Conservation (phyloP, 164 flowering plant genomes). For the Umbilicus rupestris region DNA sequence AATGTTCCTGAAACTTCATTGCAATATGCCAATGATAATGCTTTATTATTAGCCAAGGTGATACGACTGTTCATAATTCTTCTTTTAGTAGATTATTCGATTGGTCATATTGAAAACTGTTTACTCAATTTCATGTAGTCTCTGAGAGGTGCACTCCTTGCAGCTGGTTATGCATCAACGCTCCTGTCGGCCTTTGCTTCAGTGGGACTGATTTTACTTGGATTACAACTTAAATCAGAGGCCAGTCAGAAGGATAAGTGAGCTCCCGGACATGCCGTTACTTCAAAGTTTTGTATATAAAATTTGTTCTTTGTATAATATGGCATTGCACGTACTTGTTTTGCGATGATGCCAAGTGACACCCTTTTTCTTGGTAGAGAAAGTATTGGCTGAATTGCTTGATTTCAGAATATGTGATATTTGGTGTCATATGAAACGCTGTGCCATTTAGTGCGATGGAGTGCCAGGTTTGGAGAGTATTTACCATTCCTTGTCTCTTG, state of each 20-base stretch:
- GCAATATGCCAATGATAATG: conserved; percentile 89
- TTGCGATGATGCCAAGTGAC: not conserved
- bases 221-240: not conserved
- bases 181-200: not conserved
- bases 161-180: not conserved
- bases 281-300: not conserved
- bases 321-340: not conserved
- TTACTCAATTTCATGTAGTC: conserved; percentile 1
- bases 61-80: not conserved
- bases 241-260: conserved; percentile 3
- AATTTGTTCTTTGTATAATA: not conserved
- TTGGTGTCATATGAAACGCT: not conserved
- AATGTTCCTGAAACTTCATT: conserved; percentile 70
- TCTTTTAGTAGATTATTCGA: not conserved
- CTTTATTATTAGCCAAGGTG: conserved; percentile 72
- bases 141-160: conserved; percentile 1
- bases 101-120: not conserved
- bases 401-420: not conserved
- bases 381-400: not conserved
- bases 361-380: not conserved
- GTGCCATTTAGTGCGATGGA: too few relatives aligned
- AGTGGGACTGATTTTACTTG: not conserved
- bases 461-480: too few relatives aligned
- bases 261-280: not conserved
- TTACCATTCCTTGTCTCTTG: too few relatives aligned